phyloP scores from a whole-genome alignment of 345 rosid species.

The Carallia pectinifolia region DNA sequence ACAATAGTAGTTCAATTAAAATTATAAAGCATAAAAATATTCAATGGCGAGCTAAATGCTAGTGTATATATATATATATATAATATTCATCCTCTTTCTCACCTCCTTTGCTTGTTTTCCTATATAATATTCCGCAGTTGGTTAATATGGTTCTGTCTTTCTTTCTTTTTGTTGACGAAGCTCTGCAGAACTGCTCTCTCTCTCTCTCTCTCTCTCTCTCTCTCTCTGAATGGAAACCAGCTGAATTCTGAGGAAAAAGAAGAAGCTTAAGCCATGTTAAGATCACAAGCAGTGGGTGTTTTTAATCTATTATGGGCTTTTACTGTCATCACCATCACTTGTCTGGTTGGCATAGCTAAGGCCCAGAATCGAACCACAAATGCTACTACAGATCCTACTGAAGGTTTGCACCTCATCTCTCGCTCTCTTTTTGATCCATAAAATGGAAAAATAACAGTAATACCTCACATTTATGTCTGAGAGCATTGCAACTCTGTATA shows the following conservation, averaged over 20 bases:
- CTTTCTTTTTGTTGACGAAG: background rate
- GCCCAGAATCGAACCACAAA: slow-evolving; percentile 22
- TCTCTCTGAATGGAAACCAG: too few species aligned
- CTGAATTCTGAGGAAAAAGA: too few species aligned
- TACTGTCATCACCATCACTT: background rate
- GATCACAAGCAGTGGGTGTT: background rate
- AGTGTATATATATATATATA: too few species aligned
- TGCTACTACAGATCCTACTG: slow-evolving; percentile 18
- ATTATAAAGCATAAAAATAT: too few species aligned
- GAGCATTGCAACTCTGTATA: too few species aligned
- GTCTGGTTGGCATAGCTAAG: background rate
- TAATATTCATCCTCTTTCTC: too few species aligned
- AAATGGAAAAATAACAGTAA: background rate
- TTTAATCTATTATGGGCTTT: background rate
- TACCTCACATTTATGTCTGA: background rate
- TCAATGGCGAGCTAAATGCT: too few species aligned
- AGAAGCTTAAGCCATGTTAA: background rate
- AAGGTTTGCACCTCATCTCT: slow-evolving; percentile 5
- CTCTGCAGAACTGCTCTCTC: slow-evolving; percentile 13
- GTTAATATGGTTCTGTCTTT: too few species aligned
- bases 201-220: slow-evolving; percentile 1
- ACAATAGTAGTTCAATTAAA: too few species aligned
- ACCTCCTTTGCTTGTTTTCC: too few species aligned
- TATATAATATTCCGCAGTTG: too few species aligned
- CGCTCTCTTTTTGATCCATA: background rate